A percentile compares a stretch with the other conserved stretches of the same genome.
These are phyloP conservation scores for Candida pseudofarinosa DNA, from an alignment of 805 yeast genomes.

Conservation along the genomic window DNA sequence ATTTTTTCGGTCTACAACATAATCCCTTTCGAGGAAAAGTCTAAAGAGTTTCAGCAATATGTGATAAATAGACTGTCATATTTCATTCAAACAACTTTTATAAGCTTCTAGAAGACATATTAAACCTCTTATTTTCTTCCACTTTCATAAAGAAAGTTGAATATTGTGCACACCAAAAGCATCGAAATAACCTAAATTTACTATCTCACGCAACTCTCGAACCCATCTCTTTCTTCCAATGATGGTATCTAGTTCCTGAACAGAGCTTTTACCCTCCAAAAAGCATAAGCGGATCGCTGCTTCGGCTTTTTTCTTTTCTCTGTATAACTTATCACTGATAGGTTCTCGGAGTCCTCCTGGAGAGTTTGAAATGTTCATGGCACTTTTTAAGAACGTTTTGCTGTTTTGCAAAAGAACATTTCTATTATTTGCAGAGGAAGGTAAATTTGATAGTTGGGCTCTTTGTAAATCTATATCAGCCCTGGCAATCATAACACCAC, in stretches of 20 bases:
- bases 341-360: constrained; percentile 52
- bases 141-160: no score
- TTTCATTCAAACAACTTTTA: no score
- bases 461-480: constrained; percentile 52
- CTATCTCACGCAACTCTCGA: constrained; percentile 19
- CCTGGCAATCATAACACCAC: constrained; percentile 45
- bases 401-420: constrained; percentile 34
- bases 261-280: constrained; percentile 35
- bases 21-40: no score
- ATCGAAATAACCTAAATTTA: constrained; percentile 25
- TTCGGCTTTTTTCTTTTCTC: constrained; percentile 42
- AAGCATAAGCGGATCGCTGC: constrained; percentile 44
- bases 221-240: constrained; percentile 29
- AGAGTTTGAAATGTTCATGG: constrained; percentile 40
- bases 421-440: constrained; percentile 26
- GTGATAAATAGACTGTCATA: no score
- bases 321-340: constrained; percentile 35
- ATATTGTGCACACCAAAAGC: constrained; percentile 13
- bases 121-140: no score
- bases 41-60: no score
- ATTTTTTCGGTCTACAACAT: constrained; percentile 1
- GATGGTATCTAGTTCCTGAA: constrained; percentile 26
- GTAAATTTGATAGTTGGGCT: constrained; percentile 26
- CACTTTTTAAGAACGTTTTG: constrained; percentile 42
- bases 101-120: no score